Evolutionary conservation across 371 early-diverging fungal species (phyloP), one percentile per base, ranked within the genome.

Genomic region (Ecytonucleospora hepatopenaei): DNA sequence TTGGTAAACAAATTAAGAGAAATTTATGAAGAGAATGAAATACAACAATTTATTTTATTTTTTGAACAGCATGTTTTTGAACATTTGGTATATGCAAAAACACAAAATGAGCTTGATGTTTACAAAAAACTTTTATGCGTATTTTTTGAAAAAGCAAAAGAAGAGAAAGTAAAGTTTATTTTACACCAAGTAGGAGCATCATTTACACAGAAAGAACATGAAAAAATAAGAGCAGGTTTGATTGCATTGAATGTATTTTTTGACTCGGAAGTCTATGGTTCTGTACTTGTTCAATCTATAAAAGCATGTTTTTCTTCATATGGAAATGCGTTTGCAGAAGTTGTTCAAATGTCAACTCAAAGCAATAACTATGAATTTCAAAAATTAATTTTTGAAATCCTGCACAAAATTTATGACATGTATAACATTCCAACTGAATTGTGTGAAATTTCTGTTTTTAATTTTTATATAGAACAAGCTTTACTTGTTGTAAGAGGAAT

Each of bases 371-470:
- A 33, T 27, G 51, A 49, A 34, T 27, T 54, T 48, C 65, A 71
- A 4, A 71, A 68, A 28, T 53, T 59, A 19, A 64, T 32, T 33
- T 62, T 77, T 65, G 73, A 73, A 51, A 46, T 74, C 30, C 26
- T 80, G 34, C 56, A 69, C 1, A 65, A 75, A 48, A 46, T 69
- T 3, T 75, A 67, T 51, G 54, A 59, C 24, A 61, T 71, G 55
- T 80, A 77, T 68, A 62, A 65, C 2, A 48, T 80, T 32, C 80
- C 80, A 28, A 47, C 67, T 28, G 64, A 56, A 32, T 55, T 70
- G 21, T 15, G 21, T 1, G 23, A 49, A 26, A 33, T 67, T 16
- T 62, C 65, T 4, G 59, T 67, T 5, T 75, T 65, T 49, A 54
- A 60, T 1, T 40, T 54, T 19, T 59, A 67, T n/a, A 47, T 75